Percentiles rank a stretch among this genome's conserved stretches.
These are phyloP conservation scores for Coniella lustricola DNA, from an alignment of 2,329 filamentous ascomycete species.

Conservation along the genomic window DNA sequence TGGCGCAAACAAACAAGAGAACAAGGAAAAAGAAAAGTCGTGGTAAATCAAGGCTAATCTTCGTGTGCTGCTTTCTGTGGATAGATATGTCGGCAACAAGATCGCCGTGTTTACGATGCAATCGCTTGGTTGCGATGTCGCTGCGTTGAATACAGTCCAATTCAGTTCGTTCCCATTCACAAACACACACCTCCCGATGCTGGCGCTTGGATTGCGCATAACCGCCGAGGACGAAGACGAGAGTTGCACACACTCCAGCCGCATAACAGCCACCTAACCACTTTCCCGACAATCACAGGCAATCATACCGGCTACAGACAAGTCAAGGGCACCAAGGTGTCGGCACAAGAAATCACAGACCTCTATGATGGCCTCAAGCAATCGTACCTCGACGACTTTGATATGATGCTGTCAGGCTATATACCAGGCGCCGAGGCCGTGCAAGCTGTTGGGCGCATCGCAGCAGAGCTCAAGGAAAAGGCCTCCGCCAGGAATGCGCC, in stretches of 20 bases:
- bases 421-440: slow-evolving; percentile 82
- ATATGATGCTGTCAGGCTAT: slow-evolving; percentile 92
- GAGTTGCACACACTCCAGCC: too few species aligned
- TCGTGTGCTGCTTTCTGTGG: slow-evolving; percentile 40
- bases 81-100: slow-evolving; percentile 93
- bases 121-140: slow-evolving; percentile 85
- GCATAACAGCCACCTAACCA: not conserved
- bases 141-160: slow-evolving; percentile 91
- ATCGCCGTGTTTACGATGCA: slow-evolving; percentile 96
- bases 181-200: not conserved
- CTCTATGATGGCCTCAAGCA: slow-evolving; percentile 80
- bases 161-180: slow-evolving; percentile 62
- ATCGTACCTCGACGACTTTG: slow-evolving; percentile 80
- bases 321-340: slow-evolving; percentile 76
- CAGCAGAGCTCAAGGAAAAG: slow-evolving; percentile 66
- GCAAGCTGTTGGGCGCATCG: slow-evolving; percentile 77
- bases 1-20: not conserved
- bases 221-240: too few species aligned
- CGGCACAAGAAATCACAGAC: slow-evolving; percentile 74
- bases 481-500: slow-evolving; percentile 44
- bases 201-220: too few species aligned
- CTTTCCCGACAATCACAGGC: slow-evolving; percentile 42
- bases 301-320: slow-evolving; percentile 93
- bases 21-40: not conserved
- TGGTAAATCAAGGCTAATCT: too few species aligned